These are phyloP conservation scores for Penicillium sp. DNA, from an alignment of 2,329 filamentous ascomycete species.

Conservation along the genomic window DNA sequence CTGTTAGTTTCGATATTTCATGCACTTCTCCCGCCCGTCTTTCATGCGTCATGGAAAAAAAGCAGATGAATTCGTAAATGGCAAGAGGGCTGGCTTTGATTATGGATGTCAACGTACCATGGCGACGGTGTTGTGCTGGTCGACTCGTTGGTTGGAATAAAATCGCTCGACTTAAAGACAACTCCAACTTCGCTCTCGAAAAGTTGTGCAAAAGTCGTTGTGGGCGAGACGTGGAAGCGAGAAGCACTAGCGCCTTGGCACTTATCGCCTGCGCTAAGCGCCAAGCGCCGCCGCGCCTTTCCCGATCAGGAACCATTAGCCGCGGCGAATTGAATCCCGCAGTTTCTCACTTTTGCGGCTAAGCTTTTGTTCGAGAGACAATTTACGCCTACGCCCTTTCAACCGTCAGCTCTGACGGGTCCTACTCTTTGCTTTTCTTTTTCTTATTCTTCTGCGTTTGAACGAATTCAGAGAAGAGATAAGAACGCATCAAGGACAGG, in stretches of 20 bases:
- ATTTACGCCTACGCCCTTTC: neutral
- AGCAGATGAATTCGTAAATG: conserved; percentile 1
- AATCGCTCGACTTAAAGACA: conserved; percentile 20
- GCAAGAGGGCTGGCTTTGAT: neutral
- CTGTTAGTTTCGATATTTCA: conserved; percentile 12
- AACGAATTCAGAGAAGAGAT: neutral
- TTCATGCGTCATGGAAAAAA: neutral
- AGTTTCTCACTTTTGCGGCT: neutral
- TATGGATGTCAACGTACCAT: conserved; percentile 38
- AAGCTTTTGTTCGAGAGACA: neutral
- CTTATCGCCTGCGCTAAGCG: conserved; percentile 12
- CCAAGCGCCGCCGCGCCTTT: neutral
- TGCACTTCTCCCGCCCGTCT: neutral
- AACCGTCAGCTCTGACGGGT: conserved; percentile 6
- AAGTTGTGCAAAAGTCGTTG: conserved; percentile 16
- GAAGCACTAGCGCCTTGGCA: conserved; percentile 17
- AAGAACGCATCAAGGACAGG: neutral
- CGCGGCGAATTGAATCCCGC: neutral
- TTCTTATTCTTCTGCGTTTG: neutral
- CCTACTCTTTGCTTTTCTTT: neutral
- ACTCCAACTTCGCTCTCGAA: conserved; percentile 5
- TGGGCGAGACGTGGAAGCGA: conserved; percentile 16
- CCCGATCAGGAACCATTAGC: neutral
- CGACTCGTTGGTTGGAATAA: conserved; percentile 32
- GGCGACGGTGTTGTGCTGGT: conserved; percentile 42